Percentiles rank a stretch among this genome's conserved stretches.
These are phyloP conservation scores for Epipyxis sp. DNA, from an alignment of 108 stramenopile species.

Conservation along the genomic window DNA sequence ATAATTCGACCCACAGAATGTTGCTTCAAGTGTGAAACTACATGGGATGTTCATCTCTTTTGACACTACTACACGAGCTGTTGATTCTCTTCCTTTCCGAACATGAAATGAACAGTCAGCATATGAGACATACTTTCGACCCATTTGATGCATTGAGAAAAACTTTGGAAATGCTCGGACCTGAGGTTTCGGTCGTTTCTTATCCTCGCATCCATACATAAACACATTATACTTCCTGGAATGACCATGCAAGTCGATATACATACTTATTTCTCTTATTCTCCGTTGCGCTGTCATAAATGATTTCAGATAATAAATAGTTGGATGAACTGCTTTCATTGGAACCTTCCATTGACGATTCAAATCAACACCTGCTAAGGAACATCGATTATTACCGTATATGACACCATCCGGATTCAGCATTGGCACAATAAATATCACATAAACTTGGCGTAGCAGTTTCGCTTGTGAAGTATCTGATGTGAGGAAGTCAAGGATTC, in stretches of 20 bases:
- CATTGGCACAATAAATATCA: constrained; percentile 52
- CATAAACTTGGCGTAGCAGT: constrained; percentile 42
- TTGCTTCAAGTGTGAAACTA: constrained; percentile 53
- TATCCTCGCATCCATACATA: constrained; percentile 55
- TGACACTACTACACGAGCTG: constrained; percentile 51
- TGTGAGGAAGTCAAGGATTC: constrained; percentile 47
- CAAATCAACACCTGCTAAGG: constrained; percentile 31
- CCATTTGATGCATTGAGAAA: constrained; percentile 50
- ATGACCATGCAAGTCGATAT: constrained; percentile 55
- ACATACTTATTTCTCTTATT: constrained; percentile 43
- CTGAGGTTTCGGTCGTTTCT: constrained; percentile 40
- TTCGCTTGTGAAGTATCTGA: constrained; percentile 34
- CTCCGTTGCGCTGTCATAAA: constrained; percentile 41
- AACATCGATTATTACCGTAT: constrained; percentile 53
- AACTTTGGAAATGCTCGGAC: constrained; percentile 55
- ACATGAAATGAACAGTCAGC: constrained; percentile 57
- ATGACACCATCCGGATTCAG: constrained; percentile 54
- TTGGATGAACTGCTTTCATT: constrained; percentile 38
- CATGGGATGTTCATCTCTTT: constrained; percentile 39
- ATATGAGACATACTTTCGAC: constrained; percentile 53
- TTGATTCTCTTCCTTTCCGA: constrained; percentile 49
- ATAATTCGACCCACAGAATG: constrained; percentile 59
- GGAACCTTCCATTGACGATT: constrained; percentile 48
- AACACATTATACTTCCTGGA: constrained; percentile 54
- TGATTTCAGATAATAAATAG: constrained; percentile 46